phyloP scores from a whole-genome alignment of 768 basidiomycete species.

The Fomitopsis serialis region DNA sequence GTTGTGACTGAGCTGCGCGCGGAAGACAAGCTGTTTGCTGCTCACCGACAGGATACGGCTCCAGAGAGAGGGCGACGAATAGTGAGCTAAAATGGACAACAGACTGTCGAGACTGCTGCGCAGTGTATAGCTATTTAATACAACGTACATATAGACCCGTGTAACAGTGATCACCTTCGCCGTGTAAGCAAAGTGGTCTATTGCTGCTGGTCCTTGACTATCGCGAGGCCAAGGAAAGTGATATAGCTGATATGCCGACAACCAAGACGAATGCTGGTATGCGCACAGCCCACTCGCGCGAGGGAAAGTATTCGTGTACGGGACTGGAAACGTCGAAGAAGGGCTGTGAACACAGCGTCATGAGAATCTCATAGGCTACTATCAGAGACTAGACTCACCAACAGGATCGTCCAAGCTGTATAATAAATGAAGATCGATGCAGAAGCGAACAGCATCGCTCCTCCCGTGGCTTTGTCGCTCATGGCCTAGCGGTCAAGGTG shows the following conservation, averaged over 20 bases:
- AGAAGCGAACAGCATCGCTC: constrained; percentile 74
- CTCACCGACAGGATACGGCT: constrained; percentile 18
- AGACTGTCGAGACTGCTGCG: too few relatives aligned
- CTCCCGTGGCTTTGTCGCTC: constrained; percentile 79
- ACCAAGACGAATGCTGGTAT: constrained; percentile 82
- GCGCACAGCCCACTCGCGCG: constrained; percentile 89
- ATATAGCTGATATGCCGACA: constrained; percentile 75
- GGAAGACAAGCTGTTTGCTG: constrained; percentile 59
- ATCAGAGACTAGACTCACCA: constrained; percentile 44
- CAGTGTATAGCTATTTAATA: too few relatives aligned
- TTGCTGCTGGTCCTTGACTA: constrained; percentile 1
- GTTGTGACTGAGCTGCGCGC: constrained; percentile 59
- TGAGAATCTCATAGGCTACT: constrained; percentile 2
- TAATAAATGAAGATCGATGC: constrained; percentile 82
- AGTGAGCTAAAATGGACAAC: constrained; percentile 8
- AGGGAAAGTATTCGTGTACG: constrained; percentile 75
- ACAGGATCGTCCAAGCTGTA: constrained; percentile 84
- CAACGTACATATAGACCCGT: too few relatives aligned
- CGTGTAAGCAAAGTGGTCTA: background rate
- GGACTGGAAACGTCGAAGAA: constrained; percentile 75
- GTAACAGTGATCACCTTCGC: too few relatives aligned
- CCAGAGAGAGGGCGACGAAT: constrained; percentile 15
- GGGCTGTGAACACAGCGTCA: constrained; percentile 39
- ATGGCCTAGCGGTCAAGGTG: constrained; percentile 42
- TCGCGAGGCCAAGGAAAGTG: constrained; percentile 43